Conservation (phyloP, 176 grass and related monocot species). For the Ananas comosus region DNA sequence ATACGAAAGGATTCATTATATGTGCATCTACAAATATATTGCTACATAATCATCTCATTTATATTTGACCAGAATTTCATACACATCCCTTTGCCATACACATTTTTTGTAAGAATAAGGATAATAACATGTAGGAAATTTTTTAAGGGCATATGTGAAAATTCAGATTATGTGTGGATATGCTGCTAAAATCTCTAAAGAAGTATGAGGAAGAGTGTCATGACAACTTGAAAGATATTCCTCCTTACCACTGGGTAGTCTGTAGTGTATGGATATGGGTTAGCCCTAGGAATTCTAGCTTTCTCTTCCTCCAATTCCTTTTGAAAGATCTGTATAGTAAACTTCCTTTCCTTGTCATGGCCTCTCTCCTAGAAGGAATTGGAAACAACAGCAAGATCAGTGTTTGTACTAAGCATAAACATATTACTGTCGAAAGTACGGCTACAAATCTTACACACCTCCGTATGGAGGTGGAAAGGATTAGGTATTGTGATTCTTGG, state of each 20-base stretch:
- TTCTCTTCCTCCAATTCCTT: constrained; percentile 75
- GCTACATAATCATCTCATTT: too few relatives aligned
- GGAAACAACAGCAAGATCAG: not conserved
- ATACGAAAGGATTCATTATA: constrained; percentile 14
- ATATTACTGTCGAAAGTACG: not conserved
- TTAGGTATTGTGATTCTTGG: constrained; percentile 51
- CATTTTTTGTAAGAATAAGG: not conserved
- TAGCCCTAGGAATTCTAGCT: constrained; percentile 66
- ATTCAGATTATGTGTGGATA: too few relatives aligned
- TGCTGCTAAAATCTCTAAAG: too few relatives aligned
- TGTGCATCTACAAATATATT: too few relatives aligned
- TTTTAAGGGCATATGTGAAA: too few relatives aligned
- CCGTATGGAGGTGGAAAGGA: constrained; percentile 84
- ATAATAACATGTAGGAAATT: constrained; percentile 5
- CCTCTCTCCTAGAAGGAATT: constrained; percentile 64
- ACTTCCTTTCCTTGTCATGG: constrained; percentile 57
- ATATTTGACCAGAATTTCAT: too few relatives aligned
- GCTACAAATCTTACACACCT: constrained; percentile 36
- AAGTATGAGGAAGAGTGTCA: too few relatives aligned
- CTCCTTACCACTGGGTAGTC: constrained; percentile 79
- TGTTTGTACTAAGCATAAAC: not conserved
- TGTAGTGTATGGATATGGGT: constrained; percentile 84
- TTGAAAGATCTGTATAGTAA: constrained; percentile 42
- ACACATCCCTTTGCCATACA: too few relatives aligned
- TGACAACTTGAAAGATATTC: not conserved